Evolutionary conservation across 2,329 filamentous ascomycete genomes (phyloP), one percentile per base, ranked within the genome.

Genomic region (Elsinoe ampelina): DNA sequence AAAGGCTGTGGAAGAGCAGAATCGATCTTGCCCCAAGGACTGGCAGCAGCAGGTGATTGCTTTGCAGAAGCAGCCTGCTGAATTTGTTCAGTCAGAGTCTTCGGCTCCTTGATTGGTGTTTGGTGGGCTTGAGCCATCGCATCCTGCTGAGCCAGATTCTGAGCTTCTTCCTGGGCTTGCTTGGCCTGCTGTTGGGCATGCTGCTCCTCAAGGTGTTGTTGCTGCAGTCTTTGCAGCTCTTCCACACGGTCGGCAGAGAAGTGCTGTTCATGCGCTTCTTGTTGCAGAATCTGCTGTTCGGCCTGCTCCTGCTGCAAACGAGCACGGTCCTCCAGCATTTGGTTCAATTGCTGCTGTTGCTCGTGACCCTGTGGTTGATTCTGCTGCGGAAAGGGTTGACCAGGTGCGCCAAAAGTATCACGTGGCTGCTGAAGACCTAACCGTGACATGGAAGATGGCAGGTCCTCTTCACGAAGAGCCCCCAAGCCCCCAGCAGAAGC

Each of bases 21-120:
- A 60, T 83, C 81, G 20, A 78, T 73, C 66, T 82, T 83, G 30
- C 72, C 76, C 81, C 81, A 84, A 15, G 78, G 77, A 11, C 62
- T 61, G 15, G 58, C 52, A 26, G 74, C 70, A 61, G 75, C 75
- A 6, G 77, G 75, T 12, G 80, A 80, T 55, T 83, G 77, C 65
- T 82, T 81, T 5, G 77, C 77, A 41, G 80, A 80, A 15, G 75
- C 77, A 5, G 89, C 84, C 71, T 90, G 87, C 70, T 91, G 87
- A 0, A 93, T 87, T 70, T 92, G 88, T 68, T 95, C 85, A 3
- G 87, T 90, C 56, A 95, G 74, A 47, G 88, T 90, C 12, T 91
- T 77, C 17, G 76, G 70, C 59, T 82, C 77, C 50, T 67, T 64
- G 22, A 45, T 32, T 20, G 54, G 54, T 12, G 54, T 56, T 51